Evolutionary conservation across 306 rosid genomes (phyloP).

Genomic region (Prunus kanzakura): DNA sequence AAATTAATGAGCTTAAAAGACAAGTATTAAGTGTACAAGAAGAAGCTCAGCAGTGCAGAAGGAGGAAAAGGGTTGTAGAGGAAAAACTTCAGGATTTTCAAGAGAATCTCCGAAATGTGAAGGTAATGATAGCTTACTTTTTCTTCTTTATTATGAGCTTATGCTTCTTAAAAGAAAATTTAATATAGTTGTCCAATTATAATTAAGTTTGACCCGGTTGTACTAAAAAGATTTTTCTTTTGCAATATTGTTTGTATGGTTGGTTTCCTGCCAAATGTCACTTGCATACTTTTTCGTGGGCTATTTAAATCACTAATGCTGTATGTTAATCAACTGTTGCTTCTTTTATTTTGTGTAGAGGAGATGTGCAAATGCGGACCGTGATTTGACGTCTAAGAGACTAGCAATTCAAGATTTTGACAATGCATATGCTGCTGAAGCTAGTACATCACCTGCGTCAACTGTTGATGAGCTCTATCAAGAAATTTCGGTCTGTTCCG

Average conservation of each 20-base stretch:
- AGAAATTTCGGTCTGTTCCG: constrained; percentile 69
- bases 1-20: constrained; percentile 39
- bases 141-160: background rate
- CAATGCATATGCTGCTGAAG: constrained; percentile 44
- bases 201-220: background rate
- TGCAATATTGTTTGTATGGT: background rate
- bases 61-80: constrained; percentile 61
- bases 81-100: constrained; percentile 49
- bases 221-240: background rate
- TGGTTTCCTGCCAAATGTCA: background rate
- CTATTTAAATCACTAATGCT: background rate
- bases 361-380: constrained; percentile 37
- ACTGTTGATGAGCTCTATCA: constrained; percentile 64
- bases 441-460: constrained; percentile 47
- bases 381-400: constrained; percentile 41
- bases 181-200: background rate
- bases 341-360: constrained; percentile 42
- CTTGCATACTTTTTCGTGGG: background rate
- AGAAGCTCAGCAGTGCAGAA: constrained; percentile 33
- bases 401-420: constrained; percentile 46
- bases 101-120: constrained; percentile 32
- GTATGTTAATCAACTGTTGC: constrained; percentile 11
- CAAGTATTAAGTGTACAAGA: constrained; percentile 38
- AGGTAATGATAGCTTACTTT: constrained; percentile 39
- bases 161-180: background rate